Evolutionary conservation across 2,329 filamentous ascomycete genomes (phyloP), one percentile per base, ranked within the genome.

Genomic region (Annulohypoxylon truncatum): DNA sequence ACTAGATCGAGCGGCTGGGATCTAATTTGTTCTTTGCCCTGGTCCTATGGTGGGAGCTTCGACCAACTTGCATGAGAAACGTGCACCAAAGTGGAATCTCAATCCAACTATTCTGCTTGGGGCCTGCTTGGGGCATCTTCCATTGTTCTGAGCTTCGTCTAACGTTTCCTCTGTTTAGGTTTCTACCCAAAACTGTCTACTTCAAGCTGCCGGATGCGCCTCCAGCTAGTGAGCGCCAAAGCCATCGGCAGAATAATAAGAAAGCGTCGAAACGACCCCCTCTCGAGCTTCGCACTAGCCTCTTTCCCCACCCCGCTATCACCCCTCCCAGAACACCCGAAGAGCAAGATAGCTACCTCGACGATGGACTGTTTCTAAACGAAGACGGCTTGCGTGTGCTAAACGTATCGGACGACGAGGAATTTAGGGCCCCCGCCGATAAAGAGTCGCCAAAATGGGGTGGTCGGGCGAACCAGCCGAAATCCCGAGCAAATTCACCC

Each of bases 151-250:
- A 63, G 29, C 20, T 58, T 20, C 31, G 54, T 62, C 68, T 69
- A 53, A 60, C 63, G n/a, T 58, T 18, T 42, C 33, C 8, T 24
- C 52, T 54, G 89, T n/a, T n/a, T 76, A 97, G 94, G 61, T 97
- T 97, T 77, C 87, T 97, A 33, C 95, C 95, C 31, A 94, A 97
- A 78, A 98, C 95, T 40, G 85, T 97, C 75, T 90, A 97, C 79
- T 98, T 98, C 79, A 90, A 90, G 72, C 84, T 92, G 61, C 87
- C 88, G 9, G 84, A 84, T 38, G 84, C 83, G 29, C 82, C 82
- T 54, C 80, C 79, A 62, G 9, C 69, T 81, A 76, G 77, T 73
- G 70, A 77, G 77, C 54, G 69, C 75, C 68, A 48, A 61, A 75
- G 70, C 73, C 74, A 69, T 66, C 75, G 31, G 63, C 73, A 64